Percentiles rank a stretch among this genome's conserved stretches.
phyloP scores from a whole-genome alignment of 805 yeast species.

The Isabelozyma gotoi region DNA sequence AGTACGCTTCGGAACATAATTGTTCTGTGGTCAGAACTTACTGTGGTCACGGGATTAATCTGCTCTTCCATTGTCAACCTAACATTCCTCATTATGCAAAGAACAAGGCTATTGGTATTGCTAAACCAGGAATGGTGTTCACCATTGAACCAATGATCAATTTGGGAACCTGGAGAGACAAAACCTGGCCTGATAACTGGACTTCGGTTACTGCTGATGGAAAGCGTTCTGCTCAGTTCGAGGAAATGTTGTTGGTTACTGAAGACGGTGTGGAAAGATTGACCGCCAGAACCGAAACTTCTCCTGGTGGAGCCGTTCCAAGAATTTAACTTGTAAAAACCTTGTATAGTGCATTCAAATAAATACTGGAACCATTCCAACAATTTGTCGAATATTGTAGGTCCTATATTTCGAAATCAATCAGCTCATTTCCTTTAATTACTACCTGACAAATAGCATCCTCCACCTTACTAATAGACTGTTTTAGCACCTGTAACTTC shows the following conservation, averaged over 20 bases:
- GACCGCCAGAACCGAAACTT: constrained; percentile 72
- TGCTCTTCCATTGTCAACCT: constrained; percentile 87
- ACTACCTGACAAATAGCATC: constrained; percentile 17
- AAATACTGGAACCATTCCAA: background rate
- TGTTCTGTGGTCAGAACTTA: constrained; percentile 88
- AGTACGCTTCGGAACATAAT: constrained; percentile 72
- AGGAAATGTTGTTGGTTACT: constrained; percentile 89
- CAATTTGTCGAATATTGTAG: background rate
- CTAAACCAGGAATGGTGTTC: constrained; percentile 94
- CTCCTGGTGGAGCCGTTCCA: constrained; percentile 86
- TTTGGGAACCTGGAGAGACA: constrained; percentile 76
- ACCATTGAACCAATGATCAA: constrained; percentile 98
- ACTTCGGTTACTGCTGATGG: constrained; percentile 93
- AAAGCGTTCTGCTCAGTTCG: constrained; percentile 87
- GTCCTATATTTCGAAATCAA: background rate
- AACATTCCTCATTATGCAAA: constrained; percentile 91
- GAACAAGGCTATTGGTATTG: constrained; percentile 89
- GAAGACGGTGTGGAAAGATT: constrained; percentile 91
- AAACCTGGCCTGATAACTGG: constrained; percentile 98
- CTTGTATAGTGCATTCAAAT: background rate
- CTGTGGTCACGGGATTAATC: constrained; percentile 92
- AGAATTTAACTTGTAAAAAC: constrained; percentile 45
- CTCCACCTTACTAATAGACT: constrained; percentile 23
- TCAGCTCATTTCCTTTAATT: constrained; percentile 17
- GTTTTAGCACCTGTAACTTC: constrained; percentile 21